phyloP scores from a whole-genome alignment of 1,284 basidiomycete species.

The Amylostereum areolatum region DNA sequence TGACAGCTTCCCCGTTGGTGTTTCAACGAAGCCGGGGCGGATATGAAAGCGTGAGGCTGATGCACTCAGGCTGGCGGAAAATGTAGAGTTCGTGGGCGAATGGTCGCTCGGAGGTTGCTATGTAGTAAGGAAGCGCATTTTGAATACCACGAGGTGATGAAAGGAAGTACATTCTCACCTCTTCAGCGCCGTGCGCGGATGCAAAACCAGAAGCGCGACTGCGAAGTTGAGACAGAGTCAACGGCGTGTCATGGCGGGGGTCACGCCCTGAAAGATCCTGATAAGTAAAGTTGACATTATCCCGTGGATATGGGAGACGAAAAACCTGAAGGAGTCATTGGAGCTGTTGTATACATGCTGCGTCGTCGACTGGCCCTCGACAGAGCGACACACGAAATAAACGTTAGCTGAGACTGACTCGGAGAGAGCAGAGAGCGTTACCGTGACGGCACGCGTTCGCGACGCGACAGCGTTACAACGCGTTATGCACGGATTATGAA shows the following conservation, averaged over 20 bases:
- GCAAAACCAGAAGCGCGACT: background rate
- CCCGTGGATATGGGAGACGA: background rate
- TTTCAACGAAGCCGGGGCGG: constrained; percentile 17
- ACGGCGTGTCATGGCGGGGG: background rate
- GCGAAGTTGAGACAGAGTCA: background rate
- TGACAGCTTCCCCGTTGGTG: constrained; percentile 32
- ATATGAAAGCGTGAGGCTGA: constrained; percentile 14
- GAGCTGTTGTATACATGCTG: background rate
- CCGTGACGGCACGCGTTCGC: constrained; percentile 16
- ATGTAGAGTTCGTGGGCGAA: constrained; percentile 3
- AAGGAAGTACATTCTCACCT: too few species aligned
- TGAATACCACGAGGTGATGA: too few species aligned
- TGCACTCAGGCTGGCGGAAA: constrained; percentile 4
- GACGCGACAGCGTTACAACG: too few species aligned
- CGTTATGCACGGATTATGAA: too few species aligned
- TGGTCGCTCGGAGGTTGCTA: background rate
- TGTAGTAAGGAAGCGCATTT: background rate
- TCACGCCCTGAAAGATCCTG: background rate
- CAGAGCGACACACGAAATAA: background rate
- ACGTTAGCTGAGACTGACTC: too few species aligned
- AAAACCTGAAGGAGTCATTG: background rate
- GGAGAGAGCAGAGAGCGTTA: too few species aligned
- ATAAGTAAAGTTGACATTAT: background rate
- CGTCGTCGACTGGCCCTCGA: too few species aligned
- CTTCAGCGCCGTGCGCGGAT: background rate